Conservation (phyloP, 225 moss, liverwort and hornwort species). For the Takakia lepidozioides region DNA sequence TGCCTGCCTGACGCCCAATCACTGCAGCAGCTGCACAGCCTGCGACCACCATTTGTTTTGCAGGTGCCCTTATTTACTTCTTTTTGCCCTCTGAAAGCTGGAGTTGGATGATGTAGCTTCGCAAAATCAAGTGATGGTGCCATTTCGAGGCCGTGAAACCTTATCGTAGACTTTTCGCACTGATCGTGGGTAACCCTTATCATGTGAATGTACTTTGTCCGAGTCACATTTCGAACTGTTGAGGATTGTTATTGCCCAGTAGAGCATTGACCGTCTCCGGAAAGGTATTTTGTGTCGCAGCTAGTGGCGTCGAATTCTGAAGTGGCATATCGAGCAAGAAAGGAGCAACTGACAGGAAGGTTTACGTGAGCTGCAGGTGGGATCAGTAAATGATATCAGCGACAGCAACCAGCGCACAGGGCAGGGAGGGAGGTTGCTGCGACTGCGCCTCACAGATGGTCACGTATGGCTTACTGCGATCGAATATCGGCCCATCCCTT, state of each 20-base stretch:
- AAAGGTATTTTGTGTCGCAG: neutral
- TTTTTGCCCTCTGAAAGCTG: neutral
- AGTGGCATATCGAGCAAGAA: neutral
- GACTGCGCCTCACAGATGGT: slow-evolving; percentile 76
- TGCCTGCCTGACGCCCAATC: slow-evolving; percentile 49
- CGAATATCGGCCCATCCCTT: slow-evolving; percentile 59
- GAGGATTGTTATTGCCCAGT: no score
- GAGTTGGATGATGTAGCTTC: no score
- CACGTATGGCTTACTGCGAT: slow-evolving; percentile 65
- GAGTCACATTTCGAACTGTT: no score
- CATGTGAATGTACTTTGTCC: slow-evolving; percentile 1
- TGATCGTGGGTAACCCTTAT: neutral
- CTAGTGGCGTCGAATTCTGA: neutral
- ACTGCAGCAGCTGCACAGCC: slow-evolving; percentile 30
- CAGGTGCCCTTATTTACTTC: slow-evolving; percentile 34
- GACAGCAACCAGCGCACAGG: slow-evolving; percentile 52
- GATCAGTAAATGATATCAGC: slow-evolving; percentile 64
- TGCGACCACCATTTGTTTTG: slow-evolving; percentile 66
- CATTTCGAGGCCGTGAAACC: neutral
- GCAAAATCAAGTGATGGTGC: neutral
- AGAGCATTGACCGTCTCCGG: no score
- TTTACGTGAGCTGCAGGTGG: slow-evolving; percentile 32
- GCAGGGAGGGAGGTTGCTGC: slow-evolving; percentile 50
- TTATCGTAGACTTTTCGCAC: neutral
- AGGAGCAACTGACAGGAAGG: neutral